These are phyloP conservation scores for Ichthyophthirius multifiliis DNA, from an alignment of 169 alveolate genomes.

Conservation along the genomic window DNA sequence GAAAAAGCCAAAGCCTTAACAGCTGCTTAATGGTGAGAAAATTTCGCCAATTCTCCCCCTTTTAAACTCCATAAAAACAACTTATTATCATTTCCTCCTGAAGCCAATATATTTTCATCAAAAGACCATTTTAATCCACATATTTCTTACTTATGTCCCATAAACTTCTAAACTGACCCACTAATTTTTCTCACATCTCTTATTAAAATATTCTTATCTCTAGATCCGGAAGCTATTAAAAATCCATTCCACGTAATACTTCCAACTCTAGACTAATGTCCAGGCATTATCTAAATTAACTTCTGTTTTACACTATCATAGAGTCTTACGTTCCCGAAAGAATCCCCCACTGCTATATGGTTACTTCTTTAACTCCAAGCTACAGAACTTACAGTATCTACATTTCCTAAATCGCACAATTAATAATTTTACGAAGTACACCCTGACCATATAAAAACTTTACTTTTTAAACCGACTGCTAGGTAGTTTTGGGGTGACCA, in stretches of 20 bases:
- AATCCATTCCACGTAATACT: slow-evolving; percentile 89
- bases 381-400: slow-evolving; percentile 40
- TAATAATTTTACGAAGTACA: slow-evolving; percentile 47
- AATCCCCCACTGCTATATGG: slow-evolving; percentile 67
- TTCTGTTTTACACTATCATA: slow-evolving; percentile 67
- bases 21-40: slow-evolving; percentile 66
- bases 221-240: slow-evolving; percentile 87
- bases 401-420: slow-evolving; percentile 44
- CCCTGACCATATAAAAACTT: slow-evolving; percentile 75
- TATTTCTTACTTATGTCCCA: slow-evolving; percentile 61
- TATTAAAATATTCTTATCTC: slow-evolving; percentile 86
- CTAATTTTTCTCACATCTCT: slow-evolving; percentile 54
- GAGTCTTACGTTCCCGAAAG: slow-evolving; percentile 59
- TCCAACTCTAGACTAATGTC: slow-evolving; percentile 85
- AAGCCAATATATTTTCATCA: slow-evolving; percentile 59
- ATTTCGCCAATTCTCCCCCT: slow-evolving; percentile 28
- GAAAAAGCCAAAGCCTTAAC: slow-evolving; percentile 80
- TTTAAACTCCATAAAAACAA: slow-evolving; percentile 57
- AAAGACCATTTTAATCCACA: slow-evolving; percentile 79
- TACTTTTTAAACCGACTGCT: slow-evolving; percentile 71
- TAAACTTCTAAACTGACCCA: slow-evolving; percentile 18
- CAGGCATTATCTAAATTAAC: slow-evolving; percentile 28
- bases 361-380: slow-evolving; percentile 58
- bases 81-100: slow-evolving; percentile 83
- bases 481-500: slow-evolving; percentile 73